Conservation (phyloP, 192 early-diverging fungal species). For the Mortierella claussenii region DNA sequence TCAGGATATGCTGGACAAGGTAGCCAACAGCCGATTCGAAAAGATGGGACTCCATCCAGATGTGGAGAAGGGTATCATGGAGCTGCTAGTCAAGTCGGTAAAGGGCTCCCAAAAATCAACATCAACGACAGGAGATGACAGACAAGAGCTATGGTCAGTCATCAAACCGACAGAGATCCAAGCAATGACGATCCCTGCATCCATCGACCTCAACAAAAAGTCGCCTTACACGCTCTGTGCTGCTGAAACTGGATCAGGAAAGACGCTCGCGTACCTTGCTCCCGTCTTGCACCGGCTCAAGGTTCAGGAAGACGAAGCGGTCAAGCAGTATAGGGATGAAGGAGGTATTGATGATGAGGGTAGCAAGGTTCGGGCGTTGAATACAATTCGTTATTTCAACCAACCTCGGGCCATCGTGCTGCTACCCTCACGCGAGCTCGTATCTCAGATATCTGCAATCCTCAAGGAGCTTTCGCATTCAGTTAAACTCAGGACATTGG, state of each 20-base stretch:
- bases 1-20: constrained; percentile 28
- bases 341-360: constrained; percentile 31
- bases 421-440: constrained; percentile 90
- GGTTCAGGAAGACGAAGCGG: constrained; percentile 64
- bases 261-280: constrained; percentile 89
- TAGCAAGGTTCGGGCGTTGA: constrained; percentile 24
- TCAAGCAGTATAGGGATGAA: constrained; percentile 13
- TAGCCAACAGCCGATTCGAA: constrained; percentile 61
- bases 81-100: constrained; percentile 24
- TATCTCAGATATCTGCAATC: constrained; percentile 78
- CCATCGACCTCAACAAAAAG: constrained; percentile 55
- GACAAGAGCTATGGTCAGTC: constrained; percentile 20
- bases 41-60: constrained; percentile 69
- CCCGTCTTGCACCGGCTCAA: constrained; percentile 84
- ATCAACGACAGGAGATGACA: background rate
- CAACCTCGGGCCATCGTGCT: constrained; percentile 87
- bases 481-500: constrained; percentile 74
- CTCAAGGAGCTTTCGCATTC: constrained; percentile 78
- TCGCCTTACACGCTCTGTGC: constrained; percentile 73
- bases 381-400: constrained; percentile 69
- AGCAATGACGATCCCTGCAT: constrained; percentile 81
- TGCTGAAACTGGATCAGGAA: constrained; percentile 93
- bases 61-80: constrained; percentile 61
- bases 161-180: constrained; percentile 85
- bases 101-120: constrained; percentile 4